phyloP scores from a whole-genome alignment of 371 early-diverging fungal species.

The Haplosporangium sp. region DNA sequence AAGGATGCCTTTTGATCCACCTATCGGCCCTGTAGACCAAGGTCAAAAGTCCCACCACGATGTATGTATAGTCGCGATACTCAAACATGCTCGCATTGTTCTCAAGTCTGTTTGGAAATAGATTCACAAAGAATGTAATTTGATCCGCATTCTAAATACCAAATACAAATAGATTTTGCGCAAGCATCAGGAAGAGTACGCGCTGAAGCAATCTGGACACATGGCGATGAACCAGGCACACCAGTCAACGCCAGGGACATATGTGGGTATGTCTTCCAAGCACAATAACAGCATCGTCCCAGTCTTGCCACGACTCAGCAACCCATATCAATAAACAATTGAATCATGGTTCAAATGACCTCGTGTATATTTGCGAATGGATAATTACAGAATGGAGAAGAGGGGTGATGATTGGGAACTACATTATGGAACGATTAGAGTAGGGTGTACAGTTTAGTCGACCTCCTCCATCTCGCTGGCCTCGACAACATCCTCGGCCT shows the following conservation, averaged over 20 bases:
- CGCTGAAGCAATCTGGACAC: constrained; percentile 25
- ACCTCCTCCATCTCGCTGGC: constrained; percentile 98
- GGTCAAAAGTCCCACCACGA: constrained; percentile 50
- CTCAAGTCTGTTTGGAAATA: neutral
- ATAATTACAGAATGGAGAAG: too few relatives aligned
- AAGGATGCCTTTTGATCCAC: constrained; percentile 46
- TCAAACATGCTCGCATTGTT: neutral
- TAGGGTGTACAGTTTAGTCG: constrained; percentile 71
- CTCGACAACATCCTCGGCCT: constrained; percentile 75
- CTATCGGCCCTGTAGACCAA: constrained; percentile 30
- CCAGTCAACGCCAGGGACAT: constrained; percentile 36
- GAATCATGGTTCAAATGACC: too few relatives aligned
- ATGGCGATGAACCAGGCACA: constrained; percentile 33
- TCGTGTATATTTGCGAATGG: too few relatives aligned
- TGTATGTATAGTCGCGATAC: constrained; percentile 16
- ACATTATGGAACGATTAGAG: neutral
- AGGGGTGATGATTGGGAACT: neutral
- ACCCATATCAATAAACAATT: constrained; percentile 7
- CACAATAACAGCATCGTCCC: constrained; percentile 44
- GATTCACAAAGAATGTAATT: neutral
- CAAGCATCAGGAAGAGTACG: constrained; percentile 49
- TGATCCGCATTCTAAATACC: constrained; percentile 12
- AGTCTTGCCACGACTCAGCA: constrained; percentile 36
- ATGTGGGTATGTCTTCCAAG: constrained; percentile 33
- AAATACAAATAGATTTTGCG: constrained; percentile 41